Evolutionary conservation across 352 stramenopile genomes (phyloP).

Genomic region (Globisporangium solare): DNA sequence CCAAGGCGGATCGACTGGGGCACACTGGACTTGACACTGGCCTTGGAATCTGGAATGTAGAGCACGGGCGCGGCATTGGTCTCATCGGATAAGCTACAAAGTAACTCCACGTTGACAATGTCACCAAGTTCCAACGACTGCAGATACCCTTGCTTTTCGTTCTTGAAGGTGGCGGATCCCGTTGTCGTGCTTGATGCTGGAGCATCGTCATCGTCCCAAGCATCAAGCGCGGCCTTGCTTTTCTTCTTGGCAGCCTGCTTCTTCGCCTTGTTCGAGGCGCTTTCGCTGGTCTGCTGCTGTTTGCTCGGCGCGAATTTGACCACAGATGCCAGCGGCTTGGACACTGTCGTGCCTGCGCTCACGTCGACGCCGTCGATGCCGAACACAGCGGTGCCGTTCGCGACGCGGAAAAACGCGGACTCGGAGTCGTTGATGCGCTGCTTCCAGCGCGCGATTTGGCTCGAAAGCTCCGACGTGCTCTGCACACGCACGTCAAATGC

Average conservation of each 20-base stretch:
- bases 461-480: constrained; percentile 11
- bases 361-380: constrained; percentile 26
- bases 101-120: constrained; percentile 41
- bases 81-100: constrained; percentile 29
- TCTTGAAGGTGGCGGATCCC: background rate
- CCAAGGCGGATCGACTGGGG: constrained; percentile 15
- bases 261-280: constrained; percentile 24
- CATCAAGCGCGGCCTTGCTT: constrained; percentile 16
- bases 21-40: background rate
- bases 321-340: background rate
- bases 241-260: constrained; percentile 26
- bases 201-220: constrained; percentile 8
- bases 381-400: constrained; percentile 23
- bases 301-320: constrained; percentile 9
- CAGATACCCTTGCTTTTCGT: constrained; percentile 8
- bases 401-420: constrained; percentile 35
- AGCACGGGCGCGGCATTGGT: constrained; percentile 22
- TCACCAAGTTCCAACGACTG: constrained; percentile 53
- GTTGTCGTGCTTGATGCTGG: background rate
- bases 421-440: constrained; percentile 16
- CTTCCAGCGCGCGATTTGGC: constrained; percentile 28
- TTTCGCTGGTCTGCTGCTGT: constrained; percentile 14
- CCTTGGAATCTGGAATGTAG: constrained; percentile 25
- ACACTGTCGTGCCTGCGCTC: background rate
- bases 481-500: constrained; percentile 27